phyloP scores from a whole-genome alignment of 495 filamentous ascomycete species.

The Parathielavia hyrcaniae region DNA sequence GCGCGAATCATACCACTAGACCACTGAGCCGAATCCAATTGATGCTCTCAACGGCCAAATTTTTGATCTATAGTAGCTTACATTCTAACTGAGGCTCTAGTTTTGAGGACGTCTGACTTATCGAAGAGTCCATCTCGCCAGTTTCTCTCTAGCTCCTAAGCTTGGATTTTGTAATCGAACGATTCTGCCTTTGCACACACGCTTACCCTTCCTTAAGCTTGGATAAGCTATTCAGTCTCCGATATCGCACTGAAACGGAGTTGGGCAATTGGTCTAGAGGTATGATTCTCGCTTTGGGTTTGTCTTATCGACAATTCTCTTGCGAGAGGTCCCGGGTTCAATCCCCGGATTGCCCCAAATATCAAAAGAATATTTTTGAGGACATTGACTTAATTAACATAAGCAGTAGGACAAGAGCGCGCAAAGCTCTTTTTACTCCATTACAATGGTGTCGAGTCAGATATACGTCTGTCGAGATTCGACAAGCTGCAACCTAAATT shows the following conservation, averaged over 20 bases:
- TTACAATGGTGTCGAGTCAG: too few species aligned
- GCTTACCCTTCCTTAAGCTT: too few species aligned
- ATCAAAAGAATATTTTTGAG: not conserved
- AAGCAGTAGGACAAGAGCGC: not conserved
- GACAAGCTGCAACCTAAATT: too few species aligned
- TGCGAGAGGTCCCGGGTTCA: slow-evolving; percentile 20
- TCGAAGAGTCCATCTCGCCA: too few species aligned
- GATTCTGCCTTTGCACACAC: too few species aligned
- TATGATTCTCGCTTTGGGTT: slow-evolving; percentile 20
- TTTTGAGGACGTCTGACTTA: too few species aligned
- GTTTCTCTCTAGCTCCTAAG: too few species aligned
- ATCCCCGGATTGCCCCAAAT: slow-evolving; percentile 15
- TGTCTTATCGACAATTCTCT: too few species aligned
- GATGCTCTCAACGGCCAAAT: not conserved
- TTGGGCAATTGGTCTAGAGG: slow-evolving; percentile 17
- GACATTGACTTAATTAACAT: not conserved
- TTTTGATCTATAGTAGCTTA: too few species aligned
- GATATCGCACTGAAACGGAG: slow-evolving; percentile 12
- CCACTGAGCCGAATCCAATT: slow-evolving; percentile 18
- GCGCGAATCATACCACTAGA: slow-evolving; percentile 23
- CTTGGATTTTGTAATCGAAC: too few species aligned
- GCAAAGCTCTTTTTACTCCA: not conserved
- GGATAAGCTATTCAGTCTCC: not conserved
- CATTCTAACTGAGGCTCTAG: too few species aligned
- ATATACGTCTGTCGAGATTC: too few species aligned